phyloP scores from a whole-genome alignment of 2,329 filamentous ascomycete species.

The Drechslerella stenobrocha region DNA sequence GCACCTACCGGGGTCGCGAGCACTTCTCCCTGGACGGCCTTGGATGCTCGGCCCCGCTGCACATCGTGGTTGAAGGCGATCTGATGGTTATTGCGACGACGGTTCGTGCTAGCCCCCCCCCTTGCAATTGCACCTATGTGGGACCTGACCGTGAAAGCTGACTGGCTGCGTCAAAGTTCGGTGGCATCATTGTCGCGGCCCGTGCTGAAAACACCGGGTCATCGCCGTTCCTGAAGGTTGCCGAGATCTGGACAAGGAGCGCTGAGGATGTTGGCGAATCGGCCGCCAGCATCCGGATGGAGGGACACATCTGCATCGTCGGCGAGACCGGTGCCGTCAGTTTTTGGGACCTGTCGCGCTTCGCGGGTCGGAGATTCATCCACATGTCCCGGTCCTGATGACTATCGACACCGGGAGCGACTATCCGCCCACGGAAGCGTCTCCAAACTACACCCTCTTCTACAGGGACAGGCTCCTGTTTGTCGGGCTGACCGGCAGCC shows the following conservation, averaged over 20 bases:
- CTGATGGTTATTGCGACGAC: slow-evolving; percentile 30
- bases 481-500: slow-evolving; percentile 27
- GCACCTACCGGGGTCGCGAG: slow-evolving; percentile 8
- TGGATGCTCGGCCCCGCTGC: slow-evolving; percentile 11
- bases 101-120: slow-evolving; percentile 6
- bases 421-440: slow-evolving; percentile 1
- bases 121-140: not conserved
- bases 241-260: slow-evolving; percentile 20
- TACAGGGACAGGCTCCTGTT: slow-evolving; percentile 27
- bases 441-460: slow-evolving; percentile 23
- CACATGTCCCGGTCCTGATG: slow-evolving; percentile 19
- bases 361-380: slow-evolving; percentile 2
- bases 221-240: slow-evolving; percentile 21
- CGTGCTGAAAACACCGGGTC: slow-evolving; percentile 6
- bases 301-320: slow-evolving; percentile 33
- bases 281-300: slow-evolving; percentile 25
- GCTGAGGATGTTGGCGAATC: too few species aligned
- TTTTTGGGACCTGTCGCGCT: slow-evolving; percentile 34
- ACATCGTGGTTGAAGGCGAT: slow-evolving; percentile 34
- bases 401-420: slow-evolving; percentile 32
- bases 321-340: slow-evolving; percentile 33
- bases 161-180: slow-evolving; percentile 8
- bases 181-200: slow-evolving; percentile 13
- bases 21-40: slow-evolving; percentile 7
- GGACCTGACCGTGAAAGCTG: not conserved